Percentiles rank a stretch among this genome's conserved stretches.
Conservation (phyloP, 1,284 basidiomycete species). For the Uromyces viciae-fabae region DNA sequence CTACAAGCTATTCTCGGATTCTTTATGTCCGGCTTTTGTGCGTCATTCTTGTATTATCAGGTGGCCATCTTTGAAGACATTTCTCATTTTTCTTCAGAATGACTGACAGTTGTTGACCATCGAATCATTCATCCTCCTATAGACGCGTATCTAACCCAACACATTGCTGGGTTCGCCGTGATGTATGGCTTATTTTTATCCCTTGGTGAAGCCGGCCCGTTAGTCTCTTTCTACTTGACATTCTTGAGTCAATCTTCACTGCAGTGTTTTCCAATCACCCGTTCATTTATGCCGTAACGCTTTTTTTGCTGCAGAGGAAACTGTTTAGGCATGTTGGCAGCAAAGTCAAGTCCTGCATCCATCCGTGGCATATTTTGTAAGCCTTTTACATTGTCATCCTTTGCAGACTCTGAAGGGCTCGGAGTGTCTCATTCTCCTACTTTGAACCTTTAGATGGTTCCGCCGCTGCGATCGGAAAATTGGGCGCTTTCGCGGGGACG, state of each 20-base stretch:
- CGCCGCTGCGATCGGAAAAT: constrained; percentile 84
- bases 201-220: constrained; percentile 63
- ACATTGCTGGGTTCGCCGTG: constrained; percentile 63
- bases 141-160: constrained; percentile 57
- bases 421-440: constrained; percentile 49
- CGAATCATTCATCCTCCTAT: neutral
- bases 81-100: constrained; percentile 41
- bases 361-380: constrained; percentile 73
- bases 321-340: constrained; percentile 62
- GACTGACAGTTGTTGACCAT: constrained; percentile 55
- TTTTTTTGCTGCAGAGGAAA: constrained; percentile 40
- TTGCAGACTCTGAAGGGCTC: neutral
- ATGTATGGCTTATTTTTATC: constrained; percentile 86
- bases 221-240: constrained; percentile 67
- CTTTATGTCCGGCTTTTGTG: constrained; percentile 71
- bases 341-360: constrained; percentile 74
- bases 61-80: neutral
- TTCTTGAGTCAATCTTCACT: neutral
- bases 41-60: constrained; percentile 48
- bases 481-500: constrained; percentile 78
- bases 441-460: constrained; percentile 60
- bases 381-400: neutral
- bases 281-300: neutral
- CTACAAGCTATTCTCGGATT: constrained; percentile 71
- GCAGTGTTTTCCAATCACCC: neutral